A percentile compares a stretch with the other conserved stretches of the same genome.
Conservation (phyloP, 768 basidiomycete species). For the Coprinopsis cinerea region DNA sequence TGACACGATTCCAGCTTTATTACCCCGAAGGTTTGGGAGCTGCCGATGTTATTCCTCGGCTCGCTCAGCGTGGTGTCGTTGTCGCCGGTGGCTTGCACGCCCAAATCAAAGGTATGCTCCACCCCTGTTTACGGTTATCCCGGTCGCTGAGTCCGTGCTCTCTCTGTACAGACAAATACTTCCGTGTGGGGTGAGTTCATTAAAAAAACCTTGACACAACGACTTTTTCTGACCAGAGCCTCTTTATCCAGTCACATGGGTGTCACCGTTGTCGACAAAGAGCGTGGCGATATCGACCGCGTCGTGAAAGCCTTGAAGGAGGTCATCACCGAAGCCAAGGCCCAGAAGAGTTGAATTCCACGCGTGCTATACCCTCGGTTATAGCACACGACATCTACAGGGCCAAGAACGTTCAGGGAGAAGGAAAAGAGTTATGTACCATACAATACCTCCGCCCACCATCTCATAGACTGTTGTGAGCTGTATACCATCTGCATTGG, state of each 20-base stretch:
- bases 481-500: too few species aligned
- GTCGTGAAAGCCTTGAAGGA: slow-evolving; percentile 63
- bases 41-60: slow-evolving; percentile 68
- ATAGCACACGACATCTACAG: too few species aligned
- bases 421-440: too few species aligned
- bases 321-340: slow-evolving; percentile 38
- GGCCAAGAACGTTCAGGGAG: too few species aligned
- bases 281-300: slow-evolving; percentile 71
- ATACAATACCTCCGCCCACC: too few species aligned
- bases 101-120: slow-evolving; percentile 66
- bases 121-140: slow-evolving; percentile 1
- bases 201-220: not conserved
- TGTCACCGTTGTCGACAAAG: slow-evolving; percentile 62
- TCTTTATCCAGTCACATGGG: slow-evolving; percentile 70
- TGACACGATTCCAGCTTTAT: slow-evolving; percentile 46
- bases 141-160: slow-evolving; percentile 8
- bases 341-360: slow-evolving; percentile 18
- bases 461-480: too few species aligned
- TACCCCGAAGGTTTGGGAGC: slow-evolving; percentile 79
- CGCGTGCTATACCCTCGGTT: not conserved
- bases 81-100: slow-evolving; percentile 87
- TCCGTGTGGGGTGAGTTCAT: slow-evolving; percentile 72
- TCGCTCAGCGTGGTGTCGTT: slow-evolving; percentile 67
- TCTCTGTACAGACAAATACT: slow-evolving; percentile 62
- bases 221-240: slow-evolving; percentile 1